Percentiles rank a stretch among this genome's conserved stretches.
phyloP scores from a whole-genome alignment of 2,329 filamentous ascomycete genomes.

The Aspergillus fijiensis region DNA sequence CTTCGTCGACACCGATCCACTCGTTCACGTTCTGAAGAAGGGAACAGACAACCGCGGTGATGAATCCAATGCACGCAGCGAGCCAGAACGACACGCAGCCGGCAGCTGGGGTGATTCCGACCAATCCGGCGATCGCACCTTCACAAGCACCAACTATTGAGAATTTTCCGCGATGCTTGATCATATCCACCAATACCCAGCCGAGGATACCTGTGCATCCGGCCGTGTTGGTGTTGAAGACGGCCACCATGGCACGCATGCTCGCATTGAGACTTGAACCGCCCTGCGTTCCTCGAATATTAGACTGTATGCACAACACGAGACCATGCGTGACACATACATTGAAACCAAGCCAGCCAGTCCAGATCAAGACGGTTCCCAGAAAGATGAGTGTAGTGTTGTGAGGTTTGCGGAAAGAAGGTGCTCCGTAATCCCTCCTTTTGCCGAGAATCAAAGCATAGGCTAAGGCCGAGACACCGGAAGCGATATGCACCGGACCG shows the following conservation, averaged over 20 bases:
- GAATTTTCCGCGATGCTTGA: slow-evolving; percentile 54
- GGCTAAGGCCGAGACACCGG: slow-evolving; percentile 68
- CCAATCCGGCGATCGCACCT: slow-evolving; percentile 58
- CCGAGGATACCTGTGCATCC: slow-evolving; percentile 56
- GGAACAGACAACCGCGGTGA: slow-evolving; percentile 54
- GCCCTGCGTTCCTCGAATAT: slow-evolving; percentile 32
- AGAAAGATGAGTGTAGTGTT: slow-evolving; percentile 73
- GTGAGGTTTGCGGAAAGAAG: slow-evolving; percentile 60
- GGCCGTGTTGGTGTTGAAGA: slow-evolving; percentile 60
- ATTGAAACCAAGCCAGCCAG: slow-evolving; percentile 60
- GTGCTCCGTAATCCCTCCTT: slow-evolving; percentile 56
- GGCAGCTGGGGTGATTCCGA: slow-evolving; percentile 60
- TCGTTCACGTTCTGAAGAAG: slow-evolving; percentile 53
- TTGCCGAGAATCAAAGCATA: slow-evolving; percentile 73
- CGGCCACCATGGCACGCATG: slow-evolving; percentile 55
- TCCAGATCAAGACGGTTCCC: slow-evolving; percentile 56
- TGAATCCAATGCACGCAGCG: slow-evolving; percentile 56
- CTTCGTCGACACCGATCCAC: slow-evolving; percentile 57
- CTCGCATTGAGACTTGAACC: slow-evolving; percentile 55
- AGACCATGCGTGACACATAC: slow-evolving; percentile 20
- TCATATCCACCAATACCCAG: slow-evolving; percentile 55
- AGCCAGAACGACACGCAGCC: slow-evolving; percentile 56
- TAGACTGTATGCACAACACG: not conserved
- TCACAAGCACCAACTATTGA: slow-evolving; percentile 58
- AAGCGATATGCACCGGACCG: slow-evolving; percentile 73